Conservation (phyloP, 2,329 filamentous ascomycete genomes). For the Sporothrix brunneoviolacea region DNA sequence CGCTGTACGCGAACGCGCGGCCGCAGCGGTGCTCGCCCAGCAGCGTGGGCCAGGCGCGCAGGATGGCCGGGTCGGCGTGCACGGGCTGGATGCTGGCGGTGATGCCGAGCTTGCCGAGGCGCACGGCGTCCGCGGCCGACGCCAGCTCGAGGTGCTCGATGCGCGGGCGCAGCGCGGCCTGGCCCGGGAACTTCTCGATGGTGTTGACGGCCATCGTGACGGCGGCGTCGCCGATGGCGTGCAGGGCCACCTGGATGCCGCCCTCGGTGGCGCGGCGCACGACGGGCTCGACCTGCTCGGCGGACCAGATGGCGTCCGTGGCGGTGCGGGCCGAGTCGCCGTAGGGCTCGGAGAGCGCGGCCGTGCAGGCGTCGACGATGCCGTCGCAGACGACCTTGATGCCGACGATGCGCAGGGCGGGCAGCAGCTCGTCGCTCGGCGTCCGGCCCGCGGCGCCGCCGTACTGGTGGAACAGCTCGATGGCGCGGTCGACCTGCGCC, state of each 20-base stretch:
- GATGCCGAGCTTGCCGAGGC: constrained; percentile 53
- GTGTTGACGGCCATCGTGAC: constrained; percentile 51
- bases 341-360: constrained; percentile 54
- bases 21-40: constrained; percentile 47
- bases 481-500: constrained; percentile 44
- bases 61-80: constrained; percentile 53
- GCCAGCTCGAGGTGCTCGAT: constrained; percentile 61
- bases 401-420: constrained; percentile 47
- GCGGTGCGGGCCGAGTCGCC: constrained; percentile 31
- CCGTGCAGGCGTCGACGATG: constrained; percentile 59
- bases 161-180: constrained; percentile 45
- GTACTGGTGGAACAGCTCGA: constrained; percentile 39
- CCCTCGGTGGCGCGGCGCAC: constrained; percentile 46
- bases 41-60: constrained; percentile 54
- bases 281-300: constrained; percentile 44
- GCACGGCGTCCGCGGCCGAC: constrained; percentile 44
- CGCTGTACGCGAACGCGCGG: constrained; percentile 57
- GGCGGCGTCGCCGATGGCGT: constrained; percentile 59
- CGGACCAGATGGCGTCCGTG: constrained; percentile 48
- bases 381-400: constrained; percentile 62
- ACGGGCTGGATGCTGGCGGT: constrained; percentile 54
- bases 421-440: constrained; percentile 29
- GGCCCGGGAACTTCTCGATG: constrained; percentile 28
- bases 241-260: constrained; percentile 55
- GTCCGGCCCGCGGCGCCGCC: constrained; percentile 24